Evolutionary conservation across 2,329 filamentous ascomycete genomes (phyloP), one percentile per base, ranked within the genome.

Genomic region (Pyricularia sp.): DNA sequence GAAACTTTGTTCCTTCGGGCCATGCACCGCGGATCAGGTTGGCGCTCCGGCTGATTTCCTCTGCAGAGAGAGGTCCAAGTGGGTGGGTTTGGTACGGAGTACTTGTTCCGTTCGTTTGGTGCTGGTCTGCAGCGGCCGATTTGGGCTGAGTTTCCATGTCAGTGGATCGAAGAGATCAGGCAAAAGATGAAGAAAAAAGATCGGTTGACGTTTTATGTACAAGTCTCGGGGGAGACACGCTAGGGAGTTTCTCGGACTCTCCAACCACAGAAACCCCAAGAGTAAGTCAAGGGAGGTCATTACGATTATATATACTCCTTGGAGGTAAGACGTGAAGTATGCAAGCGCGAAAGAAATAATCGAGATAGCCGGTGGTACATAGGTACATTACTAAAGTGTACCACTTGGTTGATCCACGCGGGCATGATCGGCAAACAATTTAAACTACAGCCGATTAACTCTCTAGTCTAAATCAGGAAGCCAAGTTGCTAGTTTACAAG

Each of bases 1-100:
- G 82, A 59, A 87, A 72, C 33, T 82, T 77, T 2, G 80, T 82
- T 28, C 78, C 77, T 13, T 76, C 74, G 0, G 84, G 85, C 82
- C 85, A 88, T 65, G 79, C 75, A 61, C 73, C 72, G 65, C 75
- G 79, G 67, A 88, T 76, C 35, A 86, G 73, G 1, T 73, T 69
- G 7, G 81, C 77, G 31, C 79, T 79, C 60, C 78, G 74, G 16
- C 75, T 75, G 67, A 88, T 86, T 72, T 88, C 86, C 26, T 74
- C 70, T n/a, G 78, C 78, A 31, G 78, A 81, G 57, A 88, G 76
- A 40, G 85, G 85, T 6, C 83, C 82, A 64, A 88, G 78, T 12
- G 86, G 85, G 69, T 88, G 85, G 31, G 66, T 61, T 8, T 60
- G 65, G 64, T 65, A 66, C 10, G 65, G 62, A 7, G 62, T 44